Conservation (phyloP, 177 flowering plant species). For the Vitis hybrid region DNA sequence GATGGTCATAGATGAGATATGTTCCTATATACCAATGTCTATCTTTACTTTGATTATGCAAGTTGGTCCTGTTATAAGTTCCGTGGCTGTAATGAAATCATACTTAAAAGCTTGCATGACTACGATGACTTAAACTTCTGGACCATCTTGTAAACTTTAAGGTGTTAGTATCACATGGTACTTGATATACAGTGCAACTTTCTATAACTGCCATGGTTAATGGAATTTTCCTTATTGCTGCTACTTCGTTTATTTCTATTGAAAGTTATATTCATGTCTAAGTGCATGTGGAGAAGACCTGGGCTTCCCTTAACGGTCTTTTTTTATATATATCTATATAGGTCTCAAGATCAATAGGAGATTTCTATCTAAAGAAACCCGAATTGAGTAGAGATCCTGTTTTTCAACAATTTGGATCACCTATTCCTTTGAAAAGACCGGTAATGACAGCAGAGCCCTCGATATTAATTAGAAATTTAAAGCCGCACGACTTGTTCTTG, state of each 20-base stretch:
- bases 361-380: conserved; percentile 70
- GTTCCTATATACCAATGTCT: background rate
- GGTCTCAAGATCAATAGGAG: conserved; percentile 89
- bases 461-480: conserved; percentile 41
- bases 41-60: background rate
- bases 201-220: background rate
- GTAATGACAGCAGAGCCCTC: conserved; percentile 78
- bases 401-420: conserved; percentile 41
- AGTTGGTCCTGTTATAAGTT: background rate
- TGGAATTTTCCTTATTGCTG: background rate
- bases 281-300: background rate
- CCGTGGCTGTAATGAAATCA: background rate
- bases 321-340: conserved; percentile 3
- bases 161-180: background rate
- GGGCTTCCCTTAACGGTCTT: background rate
- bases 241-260: background rate
- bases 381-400: conserved; percentile 50
- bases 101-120: background rate
- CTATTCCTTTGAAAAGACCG: conserved; percentile 52
- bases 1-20: background rate
- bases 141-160: background rate
- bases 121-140: background rate
- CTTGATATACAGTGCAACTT: background rate
- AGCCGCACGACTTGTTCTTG: conserved; percentile 57
- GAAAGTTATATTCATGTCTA: no score